Evolutionary conservation across 176 grass and related monocot species (phyloP).

Genomic region (Oryza coarctata): DNA sequence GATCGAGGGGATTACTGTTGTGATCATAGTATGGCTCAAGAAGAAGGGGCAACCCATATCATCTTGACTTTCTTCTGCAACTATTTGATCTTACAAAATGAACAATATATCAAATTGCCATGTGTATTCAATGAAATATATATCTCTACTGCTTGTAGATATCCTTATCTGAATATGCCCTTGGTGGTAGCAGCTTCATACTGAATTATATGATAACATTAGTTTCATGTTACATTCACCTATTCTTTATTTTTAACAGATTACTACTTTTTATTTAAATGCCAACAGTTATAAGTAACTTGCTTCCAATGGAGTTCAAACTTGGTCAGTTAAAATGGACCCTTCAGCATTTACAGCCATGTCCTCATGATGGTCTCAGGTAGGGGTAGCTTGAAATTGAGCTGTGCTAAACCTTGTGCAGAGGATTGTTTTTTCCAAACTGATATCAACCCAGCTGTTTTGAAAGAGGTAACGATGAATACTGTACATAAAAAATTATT

Average conservation of each 20-base stretch:
- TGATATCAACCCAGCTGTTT: conserved; percentile 71
- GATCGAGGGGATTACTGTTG: too few relatives aligned
- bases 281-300: not conserved
- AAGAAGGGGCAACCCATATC: too few relatives aligned
- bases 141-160: not conserved
- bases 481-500: conserved; percentile 4
- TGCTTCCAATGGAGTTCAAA: conserved; percentile 56
- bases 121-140: not conserved
- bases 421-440: conserved; percentile 72
- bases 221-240: not conserved
- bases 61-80: too few relatives aligned
- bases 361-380: conserved; percentile 71
- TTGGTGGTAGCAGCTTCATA: not conserved
- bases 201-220: not conserved
- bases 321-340: conserved; percentile 50
- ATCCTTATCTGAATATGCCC: not conserved
- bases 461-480: conserved; percentile 61
- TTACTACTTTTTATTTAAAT: not conserved
- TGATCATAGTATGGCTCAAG: too few relatives aligned
- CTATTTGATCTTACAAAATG: not conserved
- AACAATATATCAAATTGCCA: not conserved
- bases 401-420: conserved; percentile 50
- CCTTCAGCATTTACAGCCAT: conserved; percentile 52
- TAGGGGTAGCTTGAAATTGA: conserved; percentile 47
- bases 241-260: not conserved